phyloP scores from a whole-genome alignment of 352 stramenopile species.

The Phytophthora hybrid region DNA sequence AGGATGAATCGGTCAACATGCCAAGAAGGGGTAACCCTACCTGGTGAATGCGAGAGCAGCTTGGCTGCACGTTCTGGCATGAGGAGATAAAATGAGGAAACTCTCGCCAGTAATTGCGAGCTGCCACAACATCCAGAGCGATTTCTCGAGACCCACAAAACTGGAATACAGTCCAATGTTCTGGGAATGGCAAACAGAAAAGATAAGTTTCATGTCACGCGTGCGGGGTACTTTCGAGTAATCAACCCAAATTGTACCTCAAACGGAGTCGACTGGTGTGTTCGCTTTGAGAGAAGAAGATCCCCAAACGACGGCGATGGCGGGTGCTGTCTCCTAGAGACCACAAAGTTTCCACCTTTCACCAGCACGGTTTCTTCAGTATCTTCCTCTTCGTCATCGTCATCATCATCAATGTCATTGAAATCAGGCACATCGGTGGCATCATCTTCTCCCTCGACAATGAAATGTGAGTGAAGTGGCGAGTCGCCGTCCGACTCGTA shows the following conservation, averaged over 20 bases:
- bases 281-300: conserved; percentile 67
- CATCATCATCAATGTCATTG: conserved; percentile 47
- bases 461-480: conserved; percentile 62
- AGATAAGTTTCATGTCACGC: not conserved
- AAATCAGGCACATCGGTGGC: conserved; percentile 39
- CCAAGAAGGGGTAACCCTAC: conserved; percentile 29
- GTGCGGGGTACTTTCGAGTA: not conserved
- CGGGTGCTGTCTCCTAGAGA: conserved; percentile 41
- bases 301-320: conserved; percentile 78
- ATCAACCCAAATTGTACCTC: conserved; percentile 45
- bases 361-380: conserved; percentile 43
- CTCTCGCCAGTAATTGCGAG: conserved; percentile 86
- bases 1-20: conserved; percentile 1
- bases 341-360: conserved; percentile 57
- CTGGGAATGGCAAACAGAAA: conserved; percentile 32
- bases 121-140: conserved; percentile 88
- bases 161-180: conserved; percentile 87
- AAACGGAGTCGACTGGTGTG: conserved; percentile 59
- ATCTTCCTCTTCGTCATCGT: conserved; percentile 31
- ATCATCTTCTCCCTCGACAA: conserved; percentile 59
- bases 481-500: conserved; percentile 45
- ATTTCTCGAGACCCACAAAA: conserved; percentile 78
- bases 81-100: conserved; percentile 79
- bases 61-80: conserved; percentile 83
- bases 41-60: conserved; percentile 83